These are phyloP conservation scores for Pistacia vera DNA, from an alignment of 345 rosid species.

Conservation along the genomic window DNA sequence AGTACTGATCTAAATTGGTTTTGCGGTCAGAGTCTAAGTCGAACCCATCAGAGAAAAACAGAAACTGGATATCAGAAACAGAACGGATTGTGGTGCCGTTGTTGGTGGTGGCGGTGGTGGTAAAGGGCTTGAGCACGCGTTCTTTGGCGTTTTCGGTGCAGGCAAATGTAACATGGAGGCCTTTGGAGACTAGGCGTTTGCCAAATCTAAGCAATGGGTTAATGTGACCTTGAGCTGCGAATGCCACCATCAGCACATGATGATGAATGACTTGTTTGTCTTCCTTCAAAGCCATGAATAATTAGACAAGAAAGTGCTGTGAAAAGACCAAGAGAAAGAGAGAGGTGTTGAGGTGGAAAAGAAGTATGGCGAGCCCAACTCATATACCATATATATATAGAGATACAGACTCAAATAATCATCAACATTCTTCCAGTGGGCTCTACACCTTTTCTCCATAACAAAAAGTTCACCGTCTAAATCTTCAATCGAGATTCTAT, in stretches of 20 bases:
- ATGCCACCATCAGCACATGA: conserved; percentile 22
- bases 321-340: too few relatives aligned
- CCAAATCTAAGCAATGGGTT: conserved; percentile 15
- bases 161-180: conserved; percentile 42
- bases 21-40: conserved; percentile 39
- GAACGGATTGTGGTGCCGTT: too few relatives aligned
- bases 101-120: not conserved
- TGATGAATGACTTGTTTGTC: not conserved
- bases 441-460: not conserved
- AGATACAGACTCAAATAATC: too few relatives aligned
- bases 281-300: conserved; percentile 14
- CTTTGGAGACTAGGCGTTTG: conserved; percentile 38
- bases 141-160: conserved; percentile 37
- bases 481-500: not conserved
- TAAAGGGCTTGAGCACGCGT: conserved; percentile 31
- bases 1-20: conserved; percentile 42
- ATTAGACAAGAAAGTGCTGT: not conserved
- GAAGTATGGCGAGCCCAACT: not conserved
- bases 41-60: conserved; percentile 53
- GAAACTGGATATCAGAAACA: conserved; percentile 29
- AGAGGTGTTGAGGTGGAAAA: not conserved
- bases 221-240: too few relatives aligned
- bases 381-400: too few relatives aligned
- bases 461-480: not conserved
- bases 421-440: not conserved